Percentiles rank a stretch among this genome's conserved stretches.
phyloP scores from a whole-genome alignment of 2,329 filamentous ascomycete genomes.

The Penicillium sp. region DNA sequence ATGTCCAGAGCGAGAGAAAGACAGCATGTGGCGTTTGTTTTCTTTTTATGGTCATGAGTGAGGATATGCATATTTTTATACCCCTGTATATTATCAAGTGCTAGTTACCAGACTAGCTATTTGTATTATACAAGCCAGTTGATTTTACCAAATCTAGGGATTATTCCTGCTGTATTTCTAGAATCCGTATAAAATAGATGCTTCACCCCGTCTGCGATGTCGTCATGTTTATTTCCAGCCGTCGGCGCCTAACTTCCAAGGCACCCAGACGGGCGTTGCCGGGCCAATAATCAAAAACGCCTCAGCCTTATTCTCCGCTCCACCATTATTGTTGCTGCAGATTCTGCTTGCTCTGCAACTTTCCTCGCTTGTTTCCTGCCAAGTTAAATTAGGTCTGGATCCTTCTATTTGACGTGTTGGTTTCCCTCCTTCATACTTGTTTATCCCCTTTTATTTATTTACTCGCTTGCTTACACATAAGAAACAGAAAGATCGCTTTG shows the following conservation, averaged over 20 bases:
- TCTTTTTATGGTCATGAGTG: neutral
- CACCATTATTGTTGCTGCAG: neutral
- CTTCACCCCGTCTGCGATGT: too few species aligned
- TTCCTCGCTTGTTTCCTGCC: neutral
- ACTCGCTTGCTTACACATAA: neutral
- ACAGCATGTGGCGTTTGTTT: neutral
- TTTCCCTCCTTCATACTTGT: neutral
- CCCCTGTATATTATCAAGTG: slow-evolving; percentile 9
- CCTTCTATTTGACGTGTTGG: neutral
- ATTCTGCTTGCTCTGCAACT: neutral
- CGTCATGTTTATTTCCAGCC: too few species aligned
- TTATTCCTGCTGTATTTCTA: too few species aligned
- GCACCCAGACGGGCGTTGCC: neutral
- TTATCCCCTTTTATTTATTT: neutral
- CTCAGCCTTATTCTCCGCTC: neutral
- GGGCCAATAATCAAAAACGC: slow-evolving; percentile 5
- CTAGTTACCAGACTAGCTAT: neutral
- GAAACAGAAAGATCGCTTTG: neutral
- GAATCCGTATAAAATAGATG: too few species aligned
- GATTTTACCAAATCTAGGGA: too few species aligned
- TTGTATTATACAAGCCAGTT: too few species aligned
- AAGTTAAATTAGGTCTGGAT: neutral
- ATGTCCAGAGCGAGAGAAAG: neutral
- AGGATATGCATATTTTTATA: slow-evolving; percentile 6
- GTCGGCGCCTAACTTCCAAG: neutral